Conservation (phyloP, 73 alveolate species). For the Effrenium voratum region DNA sequence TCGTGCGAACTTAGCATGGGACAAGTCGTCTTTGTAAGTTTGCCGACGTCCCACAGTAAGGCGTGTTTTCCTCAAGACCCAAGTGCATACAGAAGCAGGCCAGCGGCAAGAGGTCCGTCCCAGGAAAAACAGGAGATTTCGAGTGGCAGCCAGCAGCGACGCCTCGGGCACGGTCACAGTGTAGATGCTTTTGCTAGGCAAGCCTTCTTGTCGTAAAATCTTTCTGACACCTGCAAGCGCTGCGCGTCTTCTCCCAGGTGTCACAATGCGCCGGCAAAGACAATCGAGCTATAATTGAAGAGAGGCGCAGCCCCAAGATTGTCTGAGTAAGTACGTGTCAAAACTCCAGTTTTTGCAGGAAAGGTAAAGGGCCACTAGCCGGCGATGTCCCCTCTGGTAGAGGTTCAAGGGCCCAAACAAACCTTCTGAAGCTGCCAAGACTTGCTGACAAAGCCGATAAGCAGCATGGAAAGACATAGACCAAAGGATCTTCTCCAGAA, state of each 20-base stretch:
- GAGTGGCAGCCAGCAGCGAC: background rate
- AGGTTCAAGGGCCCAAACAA: background rate
- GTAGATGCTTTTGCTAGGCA: background rate
- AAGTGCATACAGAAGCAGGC: background rate
- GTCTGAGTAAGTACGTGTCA: background rate
- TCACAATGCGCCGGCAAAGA: background rate
- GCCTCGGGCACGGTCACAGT: background rate
- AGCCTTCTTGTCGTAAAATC: background rate
- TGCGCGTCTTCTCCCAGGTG: background rate
- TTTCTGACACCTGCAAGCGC: background rate
- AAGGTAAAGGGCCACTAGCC: background rate
- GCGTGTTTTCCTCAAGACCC: background rate
- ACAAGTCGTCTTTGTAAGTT: background rate
- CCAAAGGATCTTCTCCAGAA: no score
- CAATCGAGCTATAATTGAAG: background rate
- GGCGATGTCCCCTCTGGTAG: background rate
- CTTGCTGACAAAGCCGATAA: no score
- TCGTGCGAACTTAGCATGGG: background rate
- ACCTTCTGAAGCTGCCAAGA: no score
- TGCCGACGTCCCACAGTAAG: background rate
- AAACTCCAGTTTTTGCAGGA: background rate
- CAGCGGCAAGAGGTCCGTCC: background rate
- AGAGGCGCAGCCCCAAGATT: background rate
- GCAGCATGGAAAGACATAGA: no score
- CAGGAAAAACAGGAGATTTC: background rate